phyloP scores from a whole-genome alignment of 306 rosid genomes.

The Hippophae gyantsensis region DNA sequence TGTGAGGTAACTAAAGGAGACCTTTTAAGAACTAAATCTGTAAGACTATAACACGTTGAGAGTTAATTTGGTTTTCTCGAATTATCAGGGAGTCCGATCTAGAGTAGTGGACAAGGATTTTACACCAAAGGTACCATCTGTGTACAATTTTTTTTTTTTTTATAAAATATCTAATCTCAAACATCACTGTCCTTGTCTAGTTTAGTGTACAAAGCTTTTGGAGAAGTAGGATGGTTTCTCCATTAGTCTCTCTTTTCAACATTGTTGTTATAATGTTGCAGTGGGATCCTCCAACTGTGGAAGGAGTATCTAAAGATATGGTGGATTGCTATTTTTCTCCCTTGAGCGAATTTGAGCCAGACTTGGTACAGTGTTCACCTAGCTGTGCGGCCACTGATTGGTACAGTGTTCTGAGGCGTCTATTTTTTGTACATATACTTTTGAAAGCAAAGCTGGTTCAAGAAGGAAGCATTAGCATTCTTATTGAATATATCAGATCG shows the following conservation, averaged over 20 bases:
- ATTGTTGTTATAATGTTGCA: conserved; percentile 23
- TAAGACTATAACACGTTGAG: too few relatives aligned
- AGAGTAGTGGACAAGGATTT: conserved; percentile 73
- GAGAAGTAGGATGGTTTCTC: too few relatives aligned
- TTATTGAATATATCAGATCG: too few relatives aligned
- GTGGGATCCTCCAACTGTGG: conserved; percentile 97
- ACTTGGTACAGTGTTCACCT: conserved; percentile 58
- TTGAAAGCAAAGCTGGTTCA: too few relatives aligned
- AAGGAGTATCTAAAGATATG: conserved; percentile 68
- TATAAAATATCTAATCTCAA: neutral
- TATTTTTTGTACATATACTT: too few relatives aligned
- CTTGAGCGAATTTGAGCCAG: conserved; percentile 53
- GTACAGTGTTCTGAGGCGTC: neutral
- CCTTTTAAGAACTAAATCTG: neutral
- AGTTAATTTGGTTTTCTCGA: conserved; percentile 6
- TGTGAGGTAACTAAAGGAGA: conserved; percentile 50
- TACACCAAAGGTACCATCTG: conserved; percentile 63
- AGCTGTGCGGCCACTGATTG: neutral
- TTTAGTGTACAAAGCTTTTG: too few relatives aligned
- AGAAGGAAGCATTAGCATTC: too few relatives aligned
- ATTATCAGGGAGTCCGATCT: conserved; percentile 70
- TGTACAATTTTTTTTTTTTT: neutral
- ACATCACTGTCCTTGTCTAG: too few relatives aligned
- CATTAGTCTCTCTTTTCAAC: neutral
- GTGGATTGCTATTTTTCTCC: conserved; percentile 69